Percentiles rank a stretch among this genome's conserved stretches.
phyloP scores from a whole-genome alignment of 2,329 filamentous ascomycete genomes.

The Xylariaceae sp. region DNA sequence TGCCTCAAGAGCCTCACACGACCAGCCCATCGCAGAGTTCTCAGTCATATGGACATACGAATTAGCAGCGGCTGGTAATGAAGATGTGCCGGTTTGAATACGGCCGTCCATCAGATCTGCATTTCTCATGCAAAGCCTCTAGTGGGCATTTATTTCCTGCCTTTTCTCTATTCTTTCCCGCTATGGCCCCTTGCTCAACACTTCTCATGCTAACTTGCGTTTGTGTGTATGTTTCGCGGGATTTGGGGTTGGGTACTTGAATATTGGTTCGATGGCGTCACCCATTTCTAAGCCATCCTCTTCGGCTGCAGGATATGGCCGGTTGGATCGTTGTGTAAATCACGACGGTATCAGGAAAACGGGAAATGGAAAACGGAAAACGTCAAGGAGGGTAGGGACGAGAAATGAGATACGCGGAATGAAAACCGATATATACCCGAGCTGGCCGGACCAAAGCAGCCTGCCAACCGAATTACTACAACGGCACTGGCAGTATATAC shows the following conservation, averaged over 20 bases:
- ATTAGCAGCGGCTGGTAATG: constrained; percentile 12
- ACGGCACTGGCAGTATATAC: constrained; percentile 23
- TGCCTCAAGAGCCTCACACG: constrained; percentile 25
- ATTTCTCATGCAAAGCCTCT: background rate
- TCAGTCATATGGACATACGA: constrained; percentile 29
- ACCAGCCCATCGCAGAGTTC: constrained; percentile 22
- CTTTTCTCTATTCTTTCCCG: constrained; percentile 17
- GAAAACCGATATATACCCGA: constrained; percentile 18
- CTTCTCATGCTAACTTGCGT: constrained; percentile 22
- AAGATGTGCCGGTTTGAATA: background rate
- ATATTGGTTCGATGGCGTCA: constrained; percentile 9
- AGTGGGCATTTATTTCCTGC: background rate
- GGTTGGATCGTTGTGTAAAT: constrained; percentile 10
- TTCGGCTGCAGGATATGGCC: constrained; percentile 14
- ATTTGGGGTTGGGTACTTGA: constrained; percentile 2
- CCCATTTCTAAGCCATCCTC: constrained; percentile 4
- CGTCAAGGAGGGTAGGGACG: constrained; percentile 17
- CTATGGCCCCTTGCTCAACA: constrained; percentile 19
- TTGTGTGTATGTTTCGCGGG: constrained; percentile 24
- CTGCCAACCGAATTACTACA: constrained; percentile 14
- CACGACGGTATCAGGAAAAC: background rate
- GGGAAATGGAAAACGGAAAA: constrained; percentile 19
- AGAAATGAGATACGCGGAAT: constrained; percentile 21
- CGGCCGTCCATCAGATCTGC: background rate
- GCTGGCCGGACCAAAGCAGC: constrained; percentile 14